Conservation (phyloP, 2,329 filamentous ascomycete genomes). For the Colletotrichum agaves region DNA sequence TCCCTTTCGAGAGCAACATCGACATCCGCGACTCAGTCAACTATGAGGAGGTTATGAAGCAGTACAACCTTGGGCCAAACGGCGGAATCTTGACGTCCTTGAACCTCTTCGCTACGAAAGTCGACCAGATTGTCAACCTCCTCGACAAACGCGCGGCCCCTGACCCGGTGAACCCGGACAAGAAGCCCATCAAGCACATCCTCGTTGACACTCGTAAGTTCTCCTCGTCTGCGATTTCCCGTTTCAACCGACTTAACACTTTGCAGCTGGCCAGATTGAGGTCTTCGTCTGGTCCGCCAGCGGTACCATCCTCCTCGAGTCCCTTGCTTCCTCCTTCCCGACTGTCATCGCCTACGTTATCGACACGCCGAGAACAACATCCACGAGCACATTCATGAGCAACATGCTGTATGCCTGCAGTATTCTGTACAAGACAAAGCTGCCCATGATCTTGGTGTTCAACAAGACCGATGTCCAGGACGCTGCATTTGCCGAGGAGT, state of each 20-base stretch:
- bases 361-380: slow-evolving; percentile 92
- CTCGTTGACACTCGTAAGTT: slow-evolving; percentile 82
- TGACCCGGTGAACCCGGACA: slow-evolving; percentile 67
- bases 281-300: slow-evolving; percentile 99
- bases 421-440: slow-evolving; percentile 97
- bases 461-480: slow-evolving; percentile 98
- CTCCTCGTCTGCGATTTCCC: background rate
- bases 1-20: slow-evolving; percentile 97
- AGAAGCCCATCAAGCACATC: slow-evolving; percentile 80
- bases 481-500: slow-evolving; percentile 91
- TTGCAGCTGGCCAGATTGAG: slow-evolving; percentile 86
- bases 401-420: slow-evolving; percentile 99
- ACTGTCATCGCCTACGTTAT: slow-evolving; percentile 98
- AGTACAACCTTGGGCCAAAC: slow-evolving; percentile 97
- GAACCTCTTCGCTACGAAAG: slow-evolving; percentile 97
- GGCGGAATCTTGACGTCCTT: slow-evolving; percentile 95
- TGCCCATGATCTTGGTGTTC: slow-evolving; percentile 98
- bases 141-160: slow-evolving; percentile 87
- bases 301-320: slow-evolving; percentile 92
- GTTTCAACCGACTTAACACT: background rate
- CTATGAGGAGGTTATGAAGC: slow-evolving; percentile 99
- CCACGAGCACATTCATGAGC: slow-evolving; percentile 98
- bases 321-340: slow-evolving; percentile 91
- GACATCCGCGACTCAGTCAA: slow-evolving; percentile 99
- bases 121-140: slow-evolving; percentile 90